Evolutionary conservation across 768 basidiomycete genomes (phyloP).

Genomic region (Flagelloscypha sp.): DNA sequence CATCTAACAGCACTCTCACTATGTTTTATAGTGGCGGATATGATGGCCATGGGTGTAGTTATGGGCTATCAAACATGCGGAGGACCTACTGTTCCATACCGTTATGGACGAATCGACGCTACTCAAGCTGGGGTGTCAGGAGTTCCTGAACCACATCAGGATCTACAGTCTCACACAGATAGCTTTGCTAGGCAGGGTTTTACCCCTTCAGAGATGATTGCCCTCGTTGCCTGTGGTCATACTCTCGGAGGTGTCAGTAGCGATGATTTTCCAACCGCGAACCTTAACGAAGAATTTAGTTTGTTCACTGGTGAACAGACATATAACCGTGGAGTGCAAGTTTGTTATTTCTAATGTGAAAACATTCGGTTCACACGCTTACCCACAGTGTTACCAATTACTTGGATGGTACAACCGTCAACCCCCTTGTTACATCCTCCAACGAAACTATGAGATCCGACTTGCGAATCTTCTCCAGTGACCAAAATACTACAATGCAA

Average conservation of each 20-base stretch:
- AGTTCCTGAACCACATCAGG: constrained; percentile 37
- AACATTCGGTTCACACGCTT: background rate
- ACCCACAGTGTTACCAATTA: constrained; percentile 7
- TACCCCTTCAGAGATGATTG: constrained; percentile 37
- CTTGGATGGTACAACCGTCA: constrained; percentile 6
- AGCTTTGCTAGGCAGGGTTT: constrained; percentile 38
- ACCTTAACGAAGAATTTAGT: too few relatives aligned
- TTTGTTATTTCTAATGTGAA: too few relatives aligned
- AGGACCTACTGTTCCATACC: constrained; percentile 36
- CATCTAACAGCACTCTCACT: too few relatives aligned
- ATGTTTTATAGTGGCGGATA: constrained; percentile 30
- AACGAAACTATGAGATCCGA: constrained; percentile 16
- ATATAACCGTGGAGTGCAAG: too few relatives aligned
- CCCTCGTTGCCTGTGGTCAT: constrained; percentile 43
- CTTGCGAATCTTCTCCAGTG: constrained; percentile 15
- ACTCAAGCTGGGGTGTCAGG: constrained; percentile 28
- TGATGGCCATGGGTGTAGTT: constrained; percentile 31
- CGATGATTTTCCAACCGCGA: constrained; percentile 36
- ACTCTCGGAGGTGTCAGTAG: constrained; percentile 42
- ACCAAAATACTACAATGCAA: constrained; percentile 16
- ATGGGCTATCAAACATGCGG: constrained; percentile 33
- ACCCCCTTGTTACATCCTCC: constrained; percentile 13
- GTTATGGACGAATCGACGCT: constrained; percentile 36
- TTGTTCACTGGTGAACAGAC: too few relatives aligned
- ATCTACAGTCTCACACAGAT: constrained; percentile 28